These are phyloP conservation scores for Stenogyne calaminthoides DNA, from an alignment of 305 asterid genomes.

Conservation along the genomic window DNA sequence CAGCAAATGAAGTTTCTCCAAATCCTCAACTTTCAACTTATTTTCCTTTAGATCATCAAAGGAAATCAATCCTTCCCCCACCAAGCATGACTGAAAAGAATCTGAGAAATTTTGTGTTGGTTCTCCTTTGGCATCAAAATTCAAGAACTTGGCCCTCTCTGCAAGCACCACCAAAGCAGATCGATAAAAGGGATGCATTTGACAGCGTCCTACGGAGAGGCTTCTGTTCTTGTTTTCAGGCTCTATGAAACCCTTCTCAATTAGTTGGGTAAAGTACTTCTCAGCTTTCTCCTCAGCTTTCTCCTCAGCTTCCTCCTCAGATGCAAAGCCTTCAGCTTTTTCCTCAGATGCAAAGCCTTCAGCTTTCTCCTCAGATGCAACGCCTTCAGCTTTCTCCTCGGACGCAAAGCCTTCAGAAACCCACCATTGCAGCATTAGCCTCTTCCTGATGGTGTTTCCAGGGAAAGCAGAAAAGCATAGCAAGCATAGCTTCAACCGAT, in stretches of 20 bases:
- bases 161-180: constrained; percentile 39
- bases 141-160: constrained; percentile 36
- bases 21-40: not conserved
- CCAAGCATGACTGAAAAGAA: constrained; percentile 43
- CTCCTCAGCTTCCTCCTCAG: too few relatives aligned
- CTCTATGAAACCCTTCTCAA: constrained; percentile 40
- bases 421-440: constrained; percentile 59
- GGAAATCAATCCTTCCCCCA: constrained; percentile 41
- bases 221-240: constrained; percentile 36
- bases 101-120: constrained; percentile 34
- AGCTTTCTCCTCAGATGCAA: constrained; percentile 16
- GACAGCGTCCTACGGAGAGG: constrained; percentile 26
- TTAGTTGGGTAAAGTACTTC: constrained; percentile 21
- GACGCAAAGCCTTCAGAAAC: constrained; percentile 37
- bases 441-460: constrained; percentile 40
- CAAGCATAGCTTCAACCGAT: constrained; percentile 42
- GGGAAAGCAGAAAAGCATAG: constrained; percentile 55
- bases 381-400: constrained; percentile 40
- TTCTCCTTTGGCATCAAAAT: constrained; percentile 36
- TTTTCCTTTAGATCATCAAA: constrained; percentile 21
- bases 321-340: too few relatives aligned
- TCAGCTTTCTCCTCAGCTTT: too few relatives aligned
- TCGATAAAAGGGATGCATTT: constrained; percentile 42
- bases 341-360: too few relatives aligned
- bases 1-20: constrained; percentile 48